Evolutionary conservation across 305 asterid genomes (phyloP), one percentile per base, ranked within the genome.

Genomic region (Salvia sclarea): DNA sequence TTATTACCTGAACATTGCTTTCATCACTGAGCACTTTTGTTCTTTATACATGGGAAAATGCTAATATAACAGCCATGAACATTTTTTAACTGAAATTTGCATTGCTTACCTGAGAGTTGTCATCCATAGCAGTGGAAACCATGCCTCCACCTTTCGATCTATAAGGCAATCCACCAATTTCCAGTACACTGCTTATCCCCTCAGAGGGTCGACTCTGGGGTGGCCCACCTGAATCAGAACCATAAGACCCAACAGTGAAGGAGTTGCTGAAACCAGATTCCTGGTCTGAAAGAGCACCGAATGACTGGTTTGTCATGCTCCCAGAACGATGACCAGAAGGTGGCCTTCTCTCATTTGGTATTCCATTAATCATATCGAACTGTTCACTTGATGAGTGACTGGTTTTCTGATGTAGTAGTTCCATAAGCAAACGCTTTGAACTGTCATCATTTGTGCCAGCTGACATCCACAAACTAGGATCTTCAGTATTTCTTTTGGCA

Each of bases 361-460:
- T 69, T 69, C 88, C 96, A 71, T 77, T 70, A 55, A 75, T 49
- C 81, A 75, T 69, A 68, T 86, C 91, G 69, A 83, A 68, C 50
- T 83, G 78, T 63, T 82, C 96, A 56, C 64, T 68, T 31, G 88
- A 71, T 61, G 82, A 82, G 45, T 80, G 83, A 60, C 83, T 84
- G 24, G 96, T 74, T 71, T 94, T 94, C 76, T 84, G 96, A 63
- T 89, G 95, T 58, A 94, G 89, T 68, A 94, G 78, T 70, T 94
- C 97, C 99, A 94, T 87, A 66, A 94, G 96, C 79, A 91, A 81
- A 28, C 96, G 91, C 81, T 91, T 94, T 54, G 99, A 94, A 81
- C 84, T 87, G 80, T 94, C 98, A 74, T 94, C 98, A 80, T 84
- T 84, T 24, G 86, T 73, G 63, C 90, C 97, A 61, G 95, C 91